phyloP scores from a whole-genome alignment of 768 basidiomycete genomes.

The Collybiopsis confluens region DNA sequence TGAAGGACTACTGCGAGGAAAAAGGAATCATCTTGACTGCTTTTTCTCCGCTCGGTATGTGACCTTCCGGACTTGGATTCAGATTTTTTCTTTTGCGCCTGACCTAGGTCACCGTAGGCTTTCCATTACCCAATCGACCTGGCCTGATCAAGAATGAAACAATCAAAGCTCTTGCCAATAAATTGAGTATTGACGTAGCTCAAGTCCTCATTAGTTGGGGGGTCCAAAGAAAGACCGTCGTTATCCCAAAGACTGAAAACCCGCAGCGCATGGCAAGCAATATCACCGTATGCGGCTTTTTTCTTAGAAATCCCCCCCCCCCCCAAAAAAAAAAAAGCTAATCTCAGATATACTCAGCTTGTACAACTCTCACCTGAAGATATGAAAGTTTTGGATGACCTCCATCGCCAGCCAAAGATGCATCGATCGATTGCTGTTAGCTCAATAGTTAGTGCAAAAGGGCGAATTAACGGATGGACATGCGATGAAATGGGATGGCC shows the following conservation, averaged over 20 bases:
- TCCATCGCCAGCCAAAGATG: slow-evolving; percentile 39
- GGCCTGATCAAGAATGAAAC: slow-evolving; percentile 29
- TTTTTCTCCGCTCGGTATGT: slow-evolving; percentile 39
- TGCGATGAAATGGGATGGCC: slow-evolving; percentile 34
- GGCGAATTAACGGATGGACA: slow-evolving; percentile 40
- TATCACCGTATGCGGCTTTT: slow-evolving; percentile 30
- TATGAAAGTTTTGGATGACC: slow-evolving; percentile 31
- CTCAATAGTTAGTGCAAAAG: slow-evolving; percentile 16
- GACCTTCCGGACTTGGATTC: neutral
- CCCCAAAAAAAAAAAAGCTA: slow-evolving; percentile 2
- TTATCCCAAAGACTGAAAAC: slow-evolving; percentile 60
- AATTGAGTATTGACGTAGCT: slow-evolving; percentile 31
- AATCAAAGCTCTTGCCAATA: slow-evolving; percentile 28
- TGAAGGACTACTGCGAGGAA: slow-evolving; percentile 44
- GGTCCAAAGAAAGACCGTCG: slow-evolving; percentile 53
- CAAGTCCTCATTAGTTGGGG: slow-evolving; percentile 64
- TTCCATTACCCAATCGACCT: slow-evolving; percentile 14
- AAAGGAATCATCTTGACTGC: slow-evolving; percentile 49
- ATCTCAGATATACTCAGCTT: slow-evolving; percentile 24
- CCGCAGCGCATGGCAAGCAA: slow-evolving; percentile 43
- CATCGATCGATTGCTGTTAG: slow-evolving; percentile 29
- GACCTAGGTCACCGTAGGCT: too few species aligned
- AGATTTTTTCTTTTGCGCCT: too few species aligned
- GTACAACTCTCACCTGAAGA: slow-evolving; percentile 31
- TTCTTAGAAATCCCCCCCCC: too few species aligned